Conservation (phyloP, 257 asterid species). For the Phtheirospermum japonicum region DNA sequence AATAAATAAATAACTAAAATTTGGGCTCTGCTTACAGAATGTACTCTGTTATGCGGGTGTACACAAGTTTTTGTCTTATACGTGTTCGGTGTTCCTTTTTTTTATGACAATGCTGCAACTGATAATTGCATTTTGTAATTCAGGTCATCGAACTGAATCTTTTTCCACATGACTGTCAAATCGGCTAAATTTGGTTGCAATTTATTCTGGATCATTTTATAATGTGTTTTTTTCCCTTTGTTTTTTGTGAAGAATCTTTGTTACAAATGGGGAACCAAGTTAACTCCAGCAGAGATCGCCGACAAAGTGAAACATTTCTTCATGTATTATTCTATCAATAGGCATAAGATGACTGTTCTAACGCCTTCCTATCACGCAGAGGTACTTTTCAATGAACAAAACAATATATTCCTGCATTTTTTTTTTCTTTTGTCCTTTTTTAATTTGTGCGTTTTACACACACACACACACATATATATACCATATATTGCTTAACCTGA, state of each 20-base stretch:
- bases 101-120: too few relatives aligned
- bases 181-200: background rate
- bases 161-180: background rate
- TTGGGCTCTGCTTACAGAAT: too few relatives aligned
- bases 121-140: too few relatives aligned
- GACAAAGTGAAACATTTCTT: conserved; percentile 91
- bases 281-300: conserved; percentile 72
- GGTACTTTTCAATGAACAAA: conserved; percentile 38
- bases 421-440: too few relatives aligned
- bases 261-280: conserved; percentile 78
- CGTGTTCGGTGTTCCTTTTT: too few relatives aligned
- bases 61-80: too few relatives aligned
- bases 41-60: too few relatives aligned
- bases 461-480: background rate
- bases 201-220: conserved; percentile 9
- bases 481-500: background rate
- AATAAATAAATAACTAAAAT: too few relatives aligned
- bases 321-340: conserved; percentile 83
- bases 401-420: background rate
- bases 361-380: conserved; percentile 95
- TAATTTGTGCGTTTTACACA: too few relatives aligned
- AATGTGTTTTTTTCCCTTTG: background rate
- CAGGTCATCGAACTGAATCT: too few relatives aligned
- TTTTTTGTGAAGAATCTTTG: conserved; percentile 68
- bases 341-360: conserved; percentile 92